Evolutionary conservation across 1,139 yeast genomes (phyloP), one percentile per base, ranked within the genome.

Genomic region (Magnusiomyces sp.): DNA sequence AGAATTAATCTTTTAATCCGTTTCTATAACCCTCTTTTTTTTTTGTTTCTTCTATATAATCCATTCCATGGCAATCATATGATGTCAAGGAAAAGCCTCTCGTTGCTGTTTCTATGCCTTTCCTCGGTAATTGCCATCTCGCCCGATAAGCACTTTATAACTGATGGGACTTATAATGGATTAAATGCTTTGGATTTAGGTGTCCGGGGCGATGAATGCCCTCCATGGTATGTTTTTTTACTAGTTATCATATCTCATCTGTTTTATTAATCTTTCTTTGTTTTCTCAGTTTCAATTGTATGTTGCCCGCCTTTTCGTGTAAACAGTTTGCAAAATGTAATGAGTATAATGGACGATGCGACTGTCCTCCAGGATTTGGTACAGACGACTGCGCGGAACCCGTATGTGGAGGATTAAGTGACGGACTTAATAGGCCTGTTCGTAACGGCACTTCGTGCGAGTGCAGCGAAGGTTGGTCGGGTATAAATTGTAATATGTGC

Each of bases 331-430:
- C 95, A 31, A 70, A 68, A 29, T 92, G 98, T 71, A 87, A 92
- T 63, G 77, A 84, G 43, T 87, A 74, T 66, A 85, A 94, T 2
- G 98, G 98, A 1, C 76, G 81, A 64, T 92, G 98, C 70, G 95
- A 86, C 52, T 92, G 98, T 68, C 79, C 87, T 43, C 82, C 80
- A 36, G 98, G 98, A 0, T 92, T 83, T 68, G 97, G 96, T 4
- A 97, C 97, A 7, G 80, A 81, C 59, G 97, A 92, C 63, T 92
- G 98, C 67, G 76, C 90, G 1, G 77, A 78, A 58, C 96, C 98
- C 19, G 74, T 88, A 38, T 92, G 98, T 71, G 98, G 97, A 1
- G 76, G 87, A 0, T 71, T 89, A 31, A 69, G 81, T 0, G 86
- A 83, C 31, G 80, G 81, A 55, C 62, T 63, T 29, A 76, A 83